phyloP scores from a whole-genome alignment of 2,329 filamentous ascomycete species.

The Chalaropsis ovoidea region DNA sequence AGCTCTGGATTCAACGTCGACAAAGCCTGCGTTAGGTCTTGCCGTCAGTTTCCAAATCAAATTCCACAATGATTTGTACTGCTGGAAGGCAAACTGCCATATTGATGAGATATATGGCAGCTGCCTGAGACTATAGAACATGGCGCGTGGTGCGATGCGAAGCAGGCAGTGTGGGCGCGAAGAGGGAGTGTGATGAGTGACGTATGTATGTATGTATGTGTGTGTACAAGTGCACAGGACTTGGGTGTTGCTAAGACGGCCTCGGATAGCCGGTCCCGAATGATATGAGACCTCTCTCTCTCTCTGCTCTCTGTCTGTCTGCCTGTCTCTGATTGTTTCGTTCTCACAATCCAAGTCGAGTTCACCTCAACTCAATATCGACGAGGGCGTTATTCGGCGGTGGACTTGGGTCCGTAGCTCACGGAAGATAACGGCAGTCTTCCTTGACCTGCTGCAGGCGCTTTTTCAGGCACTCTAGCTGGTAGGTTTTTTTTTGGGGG shows the following conservation, averaged over 20 bases:
- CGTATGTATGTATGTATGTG: neutral
- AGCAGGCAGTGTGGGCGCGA: neutral
- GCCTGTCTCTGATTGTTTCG: neutral
- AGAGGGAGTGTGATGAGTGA: neutral
- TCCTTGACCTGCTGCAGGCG: neutral
- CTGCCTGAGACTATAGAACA: slow-evolving; percentile 24
- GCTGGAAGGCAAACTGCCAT: slow-evolving; percentile 25
- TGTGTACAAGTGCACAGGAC: neutral
- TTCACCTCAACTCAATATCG: neutral
- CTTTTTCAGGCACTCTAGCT: slow-evolving; percentile 16
- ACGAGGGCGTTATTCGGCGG: slow-evolving; percentile 10
- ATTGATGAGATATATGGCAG: slow-evolving; percentile 24
- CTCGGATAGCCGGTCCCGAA: neutral
- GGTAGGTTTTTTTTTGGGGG: neutral
- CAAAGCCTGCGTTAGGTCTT: slow-evolving; percentile 24
- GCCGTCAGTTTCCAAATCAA: slow-evolving; percentile 25
- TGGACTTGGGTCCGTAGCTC: slow-evolving; percentile 10
- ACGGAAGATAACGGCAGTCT: slow-evolving; percentile 8
- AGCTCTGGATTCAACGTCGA: slow-evolving; percentile 23
- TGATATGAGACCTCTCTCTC: slow-evolving; percentile 2
- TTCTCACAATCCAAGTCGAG: neutral
- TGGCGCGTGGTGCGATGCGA: slow-evolving; percentile 15
- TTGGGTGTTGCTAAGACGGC: neutral
- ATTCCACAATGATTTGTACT: slow-evolving; percentile 26
- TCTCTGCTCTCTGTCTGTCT: neutral